Conservation (phyloP, 2,329 filamentous ascomycete species). For the Chaetomium strumarium region DNA sequence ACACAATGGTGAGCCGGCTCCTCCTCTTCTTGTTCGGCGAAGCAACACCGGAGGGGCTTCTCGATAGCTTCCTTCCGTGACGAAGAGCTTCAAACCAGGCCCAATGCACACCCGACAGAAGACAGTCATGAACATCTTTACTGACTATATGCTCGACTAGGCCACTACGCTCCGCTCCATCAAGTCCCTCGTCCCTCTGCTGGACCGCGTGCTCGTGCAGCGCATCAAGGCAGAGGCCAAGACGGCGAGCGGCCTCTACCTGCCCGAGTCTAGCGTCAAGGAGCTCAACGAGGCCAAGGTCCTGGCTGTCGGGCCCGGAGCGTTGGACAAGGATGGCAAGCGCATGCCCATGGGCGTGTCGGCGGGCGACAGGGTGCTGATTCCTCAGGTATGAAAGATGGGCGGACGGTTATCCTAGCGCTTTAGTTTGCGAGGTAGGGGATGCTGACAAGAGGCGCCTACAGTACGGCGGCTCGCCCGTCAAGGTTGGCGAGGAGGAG, state of each 20-base stretch:
- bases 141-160: constrained; percentile 30
- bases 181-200: constrained; percentile 87
- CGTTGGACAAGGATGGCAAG: constrained; percentile 82
- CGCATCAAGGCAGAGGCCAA: constrained; percentile 95
- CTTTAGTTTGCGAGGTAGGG: background rate
- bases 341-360: constrained; percentile 76
- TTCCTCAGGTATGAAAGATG: constrained; percentile 68
- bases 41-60: background rate
- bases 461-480: constrained; percentile 85
- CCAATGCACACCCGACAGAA: background rate
- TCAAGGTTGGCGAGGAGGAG: constrained; percentile 98
- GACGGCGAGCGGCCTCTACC: constrained; percentile 94
- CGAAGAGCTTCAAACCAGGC: background rate
- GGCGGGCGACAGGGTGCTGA: constrained; percentile 86
- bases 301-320: constrained; percentile 87
- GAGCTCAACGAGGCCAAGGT: constrained; percentile 98
- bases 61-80: background rate
- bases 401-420: background rate
- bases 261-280: constrained; percentile 94
- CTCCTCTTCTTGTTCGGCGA: background rate
- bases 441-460: constrained; percentile 26
- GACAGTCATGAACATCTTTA: background rate
- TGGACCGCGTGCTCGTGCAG: constrained; percentile 98
- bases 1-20: constrained; percentile 16
- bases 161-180: constrained; percentile 83